Evolutionary conservation across 306 rosid species (phyloP), one percentile per base, ranked within the genome.

Genomic region (Rosa chinensis): DNA sequence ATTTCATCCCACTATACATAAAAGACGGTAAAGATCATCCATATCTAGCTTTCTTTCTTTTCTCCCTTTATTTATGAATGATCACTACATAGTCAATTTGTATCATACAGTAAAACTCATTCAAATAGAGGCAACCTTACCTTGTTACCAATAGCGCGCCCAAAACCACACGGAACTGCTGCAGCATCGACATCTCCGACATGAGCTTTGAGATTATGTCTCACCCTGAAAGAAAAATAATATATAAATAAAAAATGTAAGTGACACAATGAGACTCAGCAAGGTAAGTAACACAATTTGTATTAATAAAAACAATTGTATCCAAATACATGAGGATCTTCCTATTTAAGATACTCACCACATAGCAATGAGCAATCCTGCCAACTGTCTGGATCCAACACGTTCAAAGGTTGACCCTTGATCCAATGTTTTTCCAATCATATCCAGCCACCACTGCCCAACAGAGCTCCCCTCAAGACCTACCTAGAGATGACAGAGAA

Each of bases 91-190:
- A 56, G 23, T 55, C 56, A 45, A 32, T 67, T 47, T 55, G 18
- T 45, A 47, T 70, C 56, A 45, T 17, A 37, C 55, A 50, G n/a
- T 47, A 59, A 23, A 82, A 77, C 62, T 66, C 63, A 74, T 66
- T 75, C 62, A 75, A 75, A 77, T 64, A 77, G 73, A 44, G 58
- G 71, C 69, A 58, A 69, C 64, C 79, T 73, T 82, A 92, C 99
- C 97, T 95, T 95, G 82, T 95, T 95, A 81, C 99, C 99, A 84
- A 95, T 92, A 82, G 99, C 94, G 59, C 98, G 99, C 59, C 99
- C 99, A 69, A 95, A 91, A 66, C 99, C 99, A 84, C 99, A 95
- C 6, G 99, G 98, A 89, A 95, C 99, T 80, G 99, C 99, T 75
- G 98, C 98, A 53, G 89, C 99, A 35, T 95, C 99, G 70, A 95